Percentiles rank a stretch among this genome's conserved stretches.
phyloP scores from a whole-genome alignment of 805 yeast genomes.

The Zygotorulaspora florentina region DNA sequence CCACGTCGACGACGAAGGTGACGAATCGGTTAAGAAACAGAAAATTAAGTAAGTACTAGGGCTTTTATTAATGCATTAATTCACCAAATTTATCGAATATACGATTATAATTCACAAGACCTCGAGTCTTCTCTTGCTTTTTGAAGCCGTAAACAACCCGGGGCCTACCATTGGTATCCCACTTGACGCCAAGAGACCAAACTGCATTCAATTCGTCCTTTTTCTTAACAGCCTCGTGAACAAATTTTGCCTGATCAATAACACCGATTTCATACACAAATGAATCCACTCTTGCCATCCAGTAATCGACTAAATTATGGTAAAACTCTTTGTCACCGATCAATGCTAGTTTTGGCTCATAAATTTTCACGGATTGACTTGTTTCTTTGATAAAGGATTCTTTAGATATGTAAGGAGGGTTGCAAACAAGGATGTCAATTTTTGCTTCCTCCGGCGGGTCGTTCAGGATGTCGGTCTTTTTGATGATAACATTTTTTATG shows the following conservation, averaged over 20 bases:
- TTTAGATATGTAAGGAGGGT: slow-evolving; percentile 78
- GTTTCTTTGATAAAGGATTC: slow-evolving; percentile 38
- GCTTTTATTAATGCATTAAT: slow-evolving; percentile 3
- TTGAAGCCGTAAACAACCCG: slow-evolving; percentile 67
- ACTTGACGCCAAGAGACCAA: slow-evolving; percentile 49
- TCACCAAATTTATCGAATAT: slow-evolving; percentile 13
- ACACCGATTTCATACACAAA: slow-evolving; percentile 80
- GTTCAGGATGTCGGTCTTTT: slow-evolving; percentile 6
- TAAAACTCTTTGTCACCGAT: slow-evolving; percentile 75
- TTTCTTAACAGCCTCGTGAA: slow-evolving; percentile 25
- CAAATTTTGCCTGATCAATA: slow-evolving; percentile 47
- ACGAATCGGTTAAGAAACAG: slow-evolving; percentile 4
- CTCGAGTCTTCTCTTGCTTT: slow-evolving; percentile 13
- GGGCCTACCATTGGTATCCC: slow-evolving; percentile 49
- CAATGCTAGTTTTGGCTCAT: slow-evolving; percentile 79
- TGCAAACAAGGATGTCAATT: slow-evolving; percentile 63
- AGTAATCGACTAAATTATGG: slow-evolving; percentile 45
- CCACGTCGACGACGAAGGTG: background rate
- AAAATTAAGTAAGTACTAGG: slow-evolving; percentile 2
- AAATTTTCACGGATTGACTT: slow-evolving; percentile 58
- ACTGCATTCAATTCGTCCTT: slow-evolving; percentile 16
- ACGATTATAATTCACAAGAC: slow-evolving; percentile 6
- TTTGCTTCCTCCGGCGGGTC: background rate
- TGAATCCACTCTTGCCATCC: slow-evolving; percentile 42
- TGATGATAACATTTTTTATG: slow-evolving; percentile 1